Conservation (phyloP, 2,329 filamentous ascomycete species). For the Aphanoascus verrucosus region DNA sequence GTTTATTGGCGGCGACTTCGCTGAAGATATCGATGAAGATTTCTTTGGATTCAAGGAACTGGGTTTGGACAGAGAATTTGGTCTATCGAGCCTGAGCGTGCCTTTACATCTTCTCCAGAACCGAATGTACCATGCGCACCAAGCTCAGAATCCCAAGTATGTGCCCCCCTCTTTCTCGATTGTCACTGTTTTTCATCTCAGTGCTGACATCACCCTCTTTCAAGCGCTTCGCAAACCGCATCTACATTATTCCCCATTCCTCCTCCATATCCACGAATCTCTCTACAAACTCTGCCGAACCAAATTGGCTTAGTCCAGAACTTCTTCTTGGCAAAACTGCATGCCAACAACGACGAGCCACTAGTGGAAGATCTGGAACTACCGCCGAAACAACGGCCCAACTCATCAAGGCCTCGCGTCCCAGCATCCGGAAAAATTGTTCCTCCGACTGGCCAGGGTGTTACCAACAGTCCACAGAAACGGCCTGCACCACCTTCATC, state of each 20-base stretch:
- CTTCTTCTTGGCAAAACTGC: conserved; percentile 83
- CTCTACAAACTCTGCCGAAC: conserved; percentile 60
- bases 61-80: conserved; percentile 83
- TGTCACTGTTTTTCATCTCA: conserved; percentile 3
- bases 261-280: conserved; percentile 64
- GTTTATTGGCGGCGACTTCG: conserved; percentile 92
- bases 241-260: conserved; percentile 54
- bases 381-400: conserved; percentile 71
- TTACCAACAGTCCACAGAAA: conserved; percentile 13
- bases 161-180: conserved; percentile 17
- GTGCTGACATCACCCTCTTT: conserved; percentile 10
- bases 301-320: conserved; percentile 82
- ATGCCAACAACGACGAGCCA: conserved; percentile 69
- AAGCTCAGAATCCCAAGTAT: conserved; percentile 58
- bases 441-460: conserved; percentile 17
- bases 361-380: conserved; percentile 91
- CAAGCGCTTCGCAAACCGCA: conserved; percentile 38
- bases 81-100: conserved; percentile 75
- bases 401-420: conserved; percentile 34
- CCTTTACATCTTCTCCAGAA: conserved; percentile 89
- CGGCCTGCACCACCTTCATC: conserved; percentile 13
- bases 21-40: conserved; percentile 93
- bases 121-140: conserved; percentile 73
- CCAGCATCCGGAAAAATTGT: conserved; percentile 39
- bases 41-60: conserved; percentile 98